Conservation (phyloP, 495 filamentous ascomycete species). For the Talaromyces wortmannii region DNA sequence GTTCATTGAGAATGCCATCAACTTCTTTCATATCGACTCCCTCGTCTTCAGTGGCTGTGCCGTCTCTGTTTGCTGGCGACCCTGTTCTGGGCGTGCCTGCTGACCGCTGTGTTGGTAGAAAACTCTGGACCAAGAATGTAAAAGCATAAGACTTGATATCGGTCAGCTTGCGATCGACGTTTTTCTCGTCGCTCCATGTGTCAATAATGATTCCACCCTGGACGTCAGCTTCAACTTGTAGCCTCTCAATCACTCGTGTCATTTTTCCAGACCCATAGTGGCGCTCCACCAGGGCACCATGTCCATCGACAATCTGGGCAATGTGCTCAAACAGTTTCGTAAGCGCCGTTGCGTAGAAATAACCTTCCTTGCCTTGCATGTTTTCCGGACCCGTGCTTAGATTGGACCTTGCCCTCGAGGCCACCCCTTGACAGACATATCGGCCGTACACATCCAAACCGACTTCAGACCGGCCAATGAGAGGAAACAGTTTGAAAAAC, state of each 20-base stretch:
- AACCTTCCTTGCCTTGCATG: conserved; percentile 59
- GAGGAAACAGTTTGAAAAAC: conserved; percentile 96
- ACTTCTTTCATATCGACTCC: conserved; percentile 93
- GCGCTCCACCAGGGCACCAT: conserved; percentile 81
- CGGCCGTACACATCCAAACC: conserved; percentile 90
- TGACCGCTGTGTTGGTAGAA: conserved; percentile 61
- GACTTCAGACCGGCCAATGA: conserved; percentile 84
- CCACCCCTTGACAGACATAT: conserved; percentile 92
- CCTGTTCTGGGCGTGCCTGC: conserved; percentile 45
- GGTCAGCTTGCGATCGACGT: conserved; percentile 75
- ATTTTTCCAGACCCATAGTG: conserved; percentile 91
- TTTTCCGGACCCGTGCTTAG: conserved; percentile 56
- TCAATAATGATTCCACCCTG: conserved; percentile 97
- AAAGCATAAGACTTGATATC: conserved; percentile 97
- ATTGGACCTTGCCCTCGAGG: conserved; percentile 70
- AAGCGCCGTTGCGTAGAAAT: conserved; percentile 88
- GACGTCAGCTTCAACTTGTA: conserved; percentile 91
- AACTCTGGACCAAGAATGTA: conserved; percentile 92
- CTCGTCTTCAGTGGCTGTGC: conserved; percentile 66
- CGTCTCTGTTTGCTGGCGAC: conserved; percentile 58
- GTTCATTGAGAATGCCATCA: conserved; percentile 78
- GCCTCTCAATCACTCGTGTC: conserved; percentile 88
- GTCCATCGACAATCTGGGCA: conserved; percentile 88
- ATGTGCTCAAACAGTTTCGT: conserved; percentile 96
- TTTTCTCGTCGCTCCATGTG: conserved; percentile 87